Evolutionary conservation across 257 asterid genomes (phyloP), one percentile per base, ranked within the genome.

Genomic region (Solanum tarijense): DNA sequence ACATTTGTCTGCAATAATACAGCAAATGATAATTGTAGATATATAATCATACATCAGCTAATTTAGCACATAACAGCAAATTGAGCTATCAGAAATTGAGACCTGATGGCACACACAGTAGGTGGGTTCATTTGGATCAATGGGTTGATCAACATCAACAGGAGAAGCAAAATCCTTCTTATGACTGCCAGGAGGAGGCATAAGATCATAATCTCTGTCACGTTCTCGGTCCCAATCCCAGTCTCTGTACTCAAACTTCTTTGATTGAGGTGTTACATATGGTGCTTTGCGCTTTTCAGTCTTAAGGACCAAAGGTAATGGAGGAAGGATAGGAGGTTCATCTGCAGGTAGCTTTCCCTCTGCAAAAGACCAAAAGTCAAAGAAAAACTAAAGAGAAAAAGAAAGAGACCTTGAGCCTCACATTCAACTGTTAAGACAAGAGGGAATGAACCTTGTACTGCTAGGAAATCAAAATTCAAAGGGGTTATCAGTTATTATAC

Each of bases 41-140:
- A 35, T 46, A 27, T 25, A 81, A 43, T 43, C 65, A 29, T 25
- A 81, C 66, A 43, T 16, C 27, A 81, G 29, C 29, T 29, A 18
- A 48, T 29, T 81, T 18, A 48, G 29, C 36, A 46, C 69, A 81
- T 81, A 81, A 48, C 29, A 81, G 85, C 35, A 60, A 87, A 58
- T 14, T 48, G 58, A 48, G 21, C 58, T 14, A 48, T 48, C 58
- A 48, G 58, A 48, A 48, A 48, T 48, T 66, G 79, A 85, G 86
- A 96, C 99, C 98, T 96, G 98, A 90, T 96, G 96, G 89, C 99
- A 97, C 88, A 96, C 98, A 88, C 99, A 97, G 89, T 97, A 97
- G 76, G 94, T 95, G 82, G 99, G 99, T 88, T 97, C 99, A 86
- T 96, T 96, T 85, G 98, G 98, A 93, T 97, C 98, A 87, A 95